Base-by-base conservation (phyloP, 352 stramenopile genomes). In the Thraustochytrium striatum region DNA sequence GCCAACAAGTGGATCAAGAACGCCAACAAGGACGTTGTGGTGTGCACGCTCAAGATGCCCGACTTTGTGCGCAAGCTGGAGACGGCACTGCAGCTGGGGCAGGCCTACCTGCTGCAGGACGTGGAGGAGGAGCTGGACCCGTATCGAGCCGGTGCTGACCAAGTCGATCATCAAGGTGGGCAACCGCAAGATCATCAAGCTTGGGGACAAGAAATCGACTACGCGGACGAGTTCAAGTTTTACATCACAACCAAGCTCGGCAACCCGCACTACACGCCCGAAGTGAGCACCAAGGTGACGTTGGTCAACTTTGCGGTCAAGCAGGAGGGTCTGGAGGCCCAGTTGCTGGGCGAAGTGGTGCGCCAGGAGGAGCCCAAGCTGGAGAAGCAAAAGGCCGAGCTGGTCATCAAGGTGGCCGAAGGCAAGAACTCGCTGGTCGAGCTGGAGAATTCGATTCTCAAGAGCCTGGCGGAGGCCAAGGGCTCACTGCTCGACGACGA, bases 231-330 rank as follows among this genome's bases (percentile, higher is more conserved):
- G 50, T 98, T 98, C 83, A 87, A 90, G 0, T 93, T 98, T 50
- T 98, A 97, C 82, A 87, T 98, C 35, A 98, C 94, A 3, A 98
- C 94, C 9, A 98, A 98, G 83, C 86, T 98, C 32, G 88, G 91
- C 47, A 98, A 98, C 81, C 94, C 94, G 8, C 93, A 98, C 78
- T 98, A 97, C 81, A 96, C 91, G 0, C 93, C 93, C 1, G 92
- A 97, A 61, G 89, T 98, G 19, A 96, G 90, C 0, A 98, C 92
- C 0, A 98, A 98, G 84, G 81, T 84, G 39, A 97, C 92, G 3
- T 93, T 98, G 3, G 90, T 98, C 16, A 98, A 98, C 81, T 98
- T 98, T 82, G 89, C 94, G 47, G 94, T 98, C 2, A 98, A 96
- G 68, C 90, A 97, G 72, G 89, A 97, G 39, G 94, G 94, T 9